Base-by-base conservation (phyloP, 2,329 filamentous ascomycete species). In the Biscogniauxia mediterranea region DNA sequence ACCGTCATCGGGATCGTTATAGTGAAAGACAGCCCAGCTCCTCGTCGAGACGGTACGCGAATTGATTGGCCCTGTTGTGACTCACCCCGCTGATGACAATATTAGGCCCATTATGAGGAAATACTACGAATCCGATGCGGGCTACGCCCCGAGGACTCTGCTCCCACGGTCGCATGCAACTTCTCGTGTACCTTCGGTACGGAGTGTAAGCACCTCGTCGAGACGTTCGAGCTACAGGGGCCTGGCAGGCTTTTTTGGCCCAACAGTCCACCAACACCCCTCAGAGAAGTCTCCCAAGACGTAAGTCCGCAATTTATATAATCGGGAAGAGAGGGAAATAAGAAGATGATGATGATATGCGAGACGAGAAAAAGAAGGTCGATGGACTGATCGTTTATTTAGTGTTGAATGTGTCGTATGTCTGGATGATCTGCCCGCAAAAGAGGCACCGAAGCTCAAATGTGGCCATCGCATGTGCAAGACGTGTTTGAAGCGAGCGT, bases 401-500 rank as follows among this genome's bases (percentile, higher is more conserved):
- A 92, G 88, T 61, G 82, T 89, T 52, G 84, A 89, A 69, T 96
- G 92, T 69, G 78, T 92, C 54, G 85, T 85, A 23, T 96, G 92
- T 72, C 78, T 88, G 71, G 88, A 91, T 64, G 87, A 91, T 64
- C 77, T 90, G 2, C 85, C 87, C 1, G 71, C 82, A 9, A 80
- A 80, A 61, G 87, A 86, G 74, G 84, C 89, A 38, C 87, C 87
- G 46, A 90, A 88, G 73, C 83, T 96, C 42, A 84, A 85, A 66
- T 96, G 93, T 73, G 87, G 87, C 2, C 92, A 96, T 75, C 85
- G 87, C 64, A 93, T 94, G 89, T 96, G 93, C 75, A 82, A 90
- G 65, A 74, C 82, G 7, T 96, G 93, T 74, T 79, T 97, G 50
- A 89, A 87, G 74, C 85, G 87, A 55, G 83, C 86, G 60, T 96